Evolutionary conservation across 1,284 basidiomycete genomes (phyloP).

Genomic region (Abortiporus biennis): DNA sequence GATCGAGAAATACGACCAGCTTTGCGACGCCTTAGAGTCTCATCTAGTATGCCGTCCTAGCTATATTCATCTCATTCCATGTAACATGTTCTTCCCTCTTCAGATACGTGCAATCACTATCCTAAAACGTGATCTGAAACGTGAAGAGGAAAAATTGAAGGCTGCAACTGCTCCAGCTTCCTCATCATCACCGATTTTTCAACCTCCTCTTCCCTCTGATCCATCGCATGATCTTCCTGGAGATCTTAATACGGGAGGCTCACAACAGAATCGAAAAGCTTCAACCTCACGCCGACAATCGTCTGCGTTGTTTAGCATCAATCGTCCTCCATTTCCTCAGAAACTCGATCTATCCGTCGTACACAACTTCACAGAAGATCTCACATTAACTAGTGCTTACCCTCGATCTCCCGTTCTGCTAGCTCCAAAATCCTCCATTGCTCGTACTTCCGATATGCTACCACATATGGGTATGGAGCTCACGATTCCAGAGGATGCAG

Average conservation of each 20-base stretch:
- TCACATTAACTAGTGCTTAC: conserved; percentile 49
- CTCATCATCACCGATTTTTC: conserved; percentile 10
- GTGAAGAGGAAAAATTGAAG: conserved; percentile 53
- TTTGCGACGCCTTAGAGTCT: conserved; percentile 69
- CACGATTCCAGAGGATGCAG: conserved; percentile 26
- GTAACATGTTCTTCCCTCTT: not conserved
- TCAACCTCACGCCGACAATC: conserved; percentile 48
- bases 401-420: conserved; percentile 74
- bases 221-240: too few relatives aligned
- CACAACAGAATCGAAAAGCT: conserved; percentile 1
- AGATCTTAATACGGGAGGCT: not conserved
- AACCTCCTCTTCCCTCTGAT: conserved; percentile 25
- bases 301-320: conserved; percentile 68
- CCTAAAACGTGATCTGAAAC: conserved; percentile 57
- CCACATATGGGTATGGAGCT: conserved; percentile 52
- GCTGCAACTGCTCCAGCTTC: conserved; percentile 25
- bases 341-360: conserved; percentile 70
- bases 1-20: conserved; percentile 69
- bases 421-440: conserved; percentile 65
- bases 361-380: conserved; percentile 52
- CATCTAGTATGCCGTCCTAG: conserved; percentile 44
- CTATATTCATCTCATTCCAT: not conserved
- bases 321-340: conserved; percentile 59
- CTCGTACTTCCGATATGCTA: conserved; percentile 34
- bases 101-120: conserved; percentile 66